Evolutionary conservation across 768 basidiomycete species (phyloP).

Genomic region (Suillus bovinus): DNA sequence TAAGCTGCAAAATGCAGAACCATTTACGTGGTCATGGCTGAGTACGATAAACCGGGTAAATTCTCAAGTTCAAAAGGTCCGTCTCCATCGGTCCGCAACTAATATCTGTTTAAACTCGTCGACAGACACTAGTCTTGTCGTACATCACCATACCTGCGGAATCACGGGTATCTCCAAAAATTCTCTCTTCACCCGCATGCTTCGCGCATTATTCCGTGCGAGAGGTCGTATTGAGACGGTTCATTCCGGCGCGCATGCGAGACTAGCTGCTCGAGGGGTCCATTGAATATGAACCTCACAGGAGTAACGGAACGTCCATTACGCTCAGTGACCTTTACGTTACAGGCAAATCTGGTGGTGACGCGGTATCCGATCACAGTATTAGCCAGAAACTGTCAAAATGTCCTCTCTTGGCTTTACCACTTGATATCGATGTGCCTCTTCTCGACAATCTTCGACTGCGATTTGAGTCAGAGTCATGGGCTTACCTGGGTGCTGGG

Average conservation of each 20-base stretch:
- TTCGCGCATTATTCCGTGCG: constrained; percentile 76
- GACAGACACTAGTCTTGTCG: constrained; percentile 82
- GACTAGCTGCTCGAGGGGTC: constrained; percentile 46
- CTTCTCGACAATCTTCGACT: too few relatives aligned
- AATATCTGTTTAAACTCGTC: background rate
- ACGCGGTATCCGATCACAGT: background rate
- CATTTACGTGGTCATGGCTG: constrained; percentile 73
- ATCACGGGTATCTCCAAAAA: constrained; percentile 49
- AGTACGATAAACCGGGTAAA: constrained; percentile 35
- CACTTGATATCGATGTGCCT: background rate
- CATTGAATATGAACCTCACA: background rate
- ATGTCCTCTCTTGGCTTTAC: background rate
- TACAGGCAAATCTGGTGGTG: background rate
- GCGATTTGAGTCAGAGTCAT: too few relatives aligned
- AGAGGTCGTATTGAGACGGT: constrained; percentile 83
- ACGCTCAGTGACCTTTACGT: background rate
- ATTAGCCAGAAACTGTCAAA: background rate
- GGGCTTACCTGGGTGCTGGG: too few relatives aligned
- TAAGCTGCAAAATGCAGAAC: constrained; percentile 61
- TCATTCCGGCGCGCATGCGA: constrained; percentile 91
- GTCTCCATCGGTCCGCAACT: background rate
- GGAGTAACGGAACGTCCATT: background rate
- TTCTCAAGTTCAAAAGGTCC: background rate
- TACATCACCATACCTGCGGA: constrained; percentile 92
- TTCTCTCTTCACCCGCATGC: constrained; percentile 71